These are phyloP conservation scores for Penicillium roqueforti DNA, from an alignment of 495 filamentous ascomycete species.

Conservation along the genomic window DNA sequence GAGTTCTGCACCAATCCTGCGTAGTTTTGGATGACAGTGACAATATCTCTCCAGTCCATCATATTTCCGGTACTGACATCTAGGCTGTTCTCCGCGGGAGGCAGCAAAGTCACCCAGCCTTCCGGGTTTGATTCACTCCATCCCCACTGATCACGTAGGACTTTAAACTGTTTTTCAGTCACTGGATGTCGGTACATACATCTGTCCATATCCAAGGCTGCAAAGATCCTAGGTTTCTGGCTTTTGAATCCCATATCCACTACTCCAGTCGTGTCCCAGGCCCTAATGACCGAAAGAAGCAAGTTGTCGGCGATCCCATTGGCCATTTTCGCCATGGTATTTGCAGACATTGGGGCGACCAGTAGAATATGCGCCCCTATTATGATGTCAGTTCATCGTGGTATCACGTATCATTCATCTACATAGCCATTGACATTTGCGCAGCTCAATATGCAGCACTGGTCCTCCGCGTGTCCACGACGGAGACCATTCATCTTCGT, in stretches of 20 bases:
- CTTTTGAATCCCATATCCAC: slow-evolving; percentile 43
- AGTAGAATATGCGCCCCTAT: slow-evolving; percentile 74
- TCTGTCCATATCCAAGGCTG: slow-evolving; percentile 74
- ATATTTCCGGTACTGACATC: slow-evolving; percentile 74
- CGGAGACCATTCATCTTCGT: slow-evolving; percentile 74
- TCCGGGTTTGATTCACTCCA: slow-evolving; percentile 34
- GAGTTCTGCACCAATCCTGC: not conserved
- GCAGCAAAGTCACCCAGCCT: slow-evolving; percentile 74
- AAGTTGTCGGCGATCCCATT: slow-evolving; percentile 65
- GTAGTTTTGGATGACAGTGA: slow-evolving; percentile 51
- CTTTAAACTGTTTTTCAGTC: slow-evolving; percentile 63
- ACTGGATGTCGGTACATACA: slow-evolving; percentile 86
- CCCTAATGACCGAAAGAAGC: slow-evolving; percentile 68
- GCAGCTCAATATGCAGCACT: slow-evolving; percentile 83
- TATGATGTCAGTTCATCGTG: not conserved
- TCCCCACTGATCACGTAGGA: slow-evolving; percentile 71
- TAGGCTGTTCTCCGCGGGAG: slow-evolving; percentile 65
- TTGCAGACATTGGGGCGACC: slow-evolving; percentile 74
- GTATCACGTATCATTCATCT: not conserved
- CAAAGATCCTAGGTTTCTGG: slow-evolving; percentile 30
- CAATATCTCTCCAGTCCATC: slow-evolving; percentile 71
- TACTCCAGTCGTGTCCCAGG: slow-evolving; percentile 74
- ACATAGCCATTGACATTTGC: slow-evolving; percentile 32
- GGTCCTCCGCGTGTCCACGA: slow-evolving; percentile 58
- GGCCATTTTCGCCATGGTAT: slow-evolving; percentile 74